Conservation (phyloP, 106 monocot genomes). For the Gastrodia elata region DNA sequence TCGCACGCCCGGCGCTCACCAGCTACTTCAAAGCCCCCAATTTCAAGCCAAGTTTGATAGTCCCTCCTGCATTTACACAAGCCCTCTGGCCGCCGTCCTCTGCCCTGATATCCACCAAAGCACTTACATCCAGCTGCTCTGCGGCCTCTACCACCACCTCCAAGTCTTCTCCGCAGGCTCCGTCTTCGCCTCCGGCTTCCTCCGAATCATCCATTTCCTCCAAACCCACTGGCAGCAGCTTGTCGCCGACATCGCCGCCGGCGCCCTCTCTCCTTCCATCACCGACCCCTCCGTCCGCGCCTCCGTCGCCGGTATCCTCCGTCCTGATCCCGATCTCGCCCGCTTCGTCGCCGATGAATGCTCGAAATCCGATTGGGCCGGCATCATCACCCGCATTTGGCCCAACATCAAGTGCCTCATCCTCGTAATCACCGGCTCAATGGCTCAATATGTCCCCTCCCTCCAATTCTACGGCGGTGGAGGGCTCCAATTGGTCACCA, state of each 20-base stretch:
- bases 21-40: constrained; percentile 30
- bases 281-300: constrained; percentile 35
- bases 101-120: constrained; percentile 26
- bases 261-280: constrained; percentile 24
- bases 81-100: constrained; percentile 36
- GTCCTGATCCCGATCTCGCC: constrained; percentile 22
- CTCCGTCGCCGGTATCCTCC: constrained; percentile 18
- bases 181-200: constrained; percentile 65
- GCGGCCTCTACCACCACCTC: constrained; percentile 40
- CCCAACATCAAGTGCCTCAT: constrained; percentile 6
- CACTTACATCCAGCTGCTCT: constrained; percentile 37
- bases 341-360: not conserved
- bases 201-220: constrained; percentile 60
- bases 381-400: constrained; percentile 5
- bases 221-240: constrained; percentile 45
- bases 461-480: constrained; percentile 76
- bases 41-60: constrained; percentile 27
- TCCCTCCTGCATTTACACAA: constrained; percentile 51
- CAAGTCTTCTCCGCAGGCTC: constrained; percentile 51
- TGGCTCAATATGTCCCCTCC: constrained; percentile 16
- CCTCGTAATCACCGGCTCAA: constrained; percentile 9
- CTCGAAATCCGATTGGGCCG: constrained; percentile 1
- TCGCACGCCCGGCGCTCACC: constrained; percentile 42
- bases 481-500: constrained; percentile 72
- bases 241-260: constrained; percentile 35